These are phyloP conservation scores for Jamesozyma jinghongensis DNA, from an alignment of 805 yeast species.

Conservation along the genomic window DNA sequence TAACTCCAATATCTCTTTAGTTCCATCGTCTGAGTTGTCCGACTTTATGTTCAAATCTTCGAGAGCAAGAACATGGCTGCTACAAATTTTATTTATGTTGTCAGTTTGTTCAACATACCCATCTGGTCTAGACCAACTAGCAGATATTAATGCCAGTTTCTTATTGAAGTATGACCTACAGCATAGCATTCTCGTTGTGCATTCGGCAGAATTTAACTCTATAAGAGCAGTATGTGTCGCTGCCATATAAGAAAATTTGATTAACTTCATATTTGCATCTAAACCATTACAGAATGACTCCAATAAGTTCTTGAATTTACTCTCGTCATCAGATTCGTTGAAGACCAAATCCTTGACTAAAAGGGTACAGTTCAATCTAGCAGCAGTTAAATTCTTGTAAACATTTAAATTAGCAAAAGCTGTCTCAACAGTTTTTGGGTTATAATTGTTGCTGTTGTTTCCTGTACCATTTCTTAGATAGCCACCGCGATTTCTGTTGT, in stretches of 20 bases:
- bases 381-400: conserved; percentile 8
- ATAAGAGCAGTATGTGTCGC: conserved; percentile 5
- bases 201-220: conserved; percentile 13
- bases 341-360: background rate
- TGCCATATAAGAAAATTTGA: background rate
- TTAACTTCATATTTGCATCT: background rate
- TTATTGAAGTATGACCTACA: conserved; percentile 17
- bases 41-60: conserved; percentile 5
- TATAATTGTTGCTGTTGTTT: background rate
- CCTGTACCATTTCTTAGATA: background rate
- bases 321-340: background rate
- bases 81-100: conserved; percentile 14
- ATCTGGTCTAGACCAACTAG: conserved; percentile 23
- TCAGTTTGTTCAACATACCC: conserved; percentile 18
- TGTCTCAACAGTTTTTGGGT: background rate
- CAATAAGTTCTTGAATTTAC: conserved; percentile 6
- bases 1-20: background rate
- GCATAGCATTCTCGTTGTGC: conserved; percentile 17
- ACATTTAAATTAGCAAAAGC: conserved; percentile 5
- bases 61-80: conserved; percentile 14
- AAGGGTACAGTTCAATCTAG: conserved; percentile 6
- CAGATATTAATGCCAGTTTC: conserved; percentile 4
- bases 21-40: background rate
- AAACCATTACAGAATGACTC: conserved; percentile 3
- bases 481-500: background rate